A percentile compares a stretch with the other conserved stretches of the same genome.
Conservation (phyloP, 768 basidiomycete species). For the Plicaturopsis crispa region DNA sequence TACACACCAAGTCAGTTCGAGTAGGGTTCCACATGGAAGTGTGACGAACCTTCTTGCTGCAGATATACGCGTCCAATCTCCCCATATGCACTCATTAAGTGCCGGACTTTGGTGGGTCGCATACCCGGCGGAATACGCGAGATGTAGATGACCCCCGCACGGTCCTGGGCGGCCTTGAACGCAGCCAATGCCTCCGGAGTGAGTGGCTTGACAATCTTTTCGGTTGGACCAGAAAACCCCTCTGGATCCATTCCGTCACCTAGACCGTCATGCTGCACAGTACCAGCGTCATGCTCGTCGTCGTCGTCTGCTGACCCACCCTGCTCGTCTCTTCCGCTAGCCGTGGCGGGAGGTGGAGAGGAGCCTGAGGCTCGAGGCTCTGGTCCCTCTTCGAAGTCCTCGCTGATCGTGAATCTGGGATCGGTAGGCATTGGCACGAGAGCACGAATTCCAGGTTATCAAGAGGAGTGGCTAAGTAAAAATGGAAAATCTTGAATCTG, state of each 20-base stretch:
- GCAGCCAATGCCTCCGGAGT: slow-evolving; percentile 68
- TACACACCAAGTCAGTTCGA: slow-evolving; percentile 19
- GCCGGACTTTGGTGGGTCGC: slow-evolving; percentile 93
- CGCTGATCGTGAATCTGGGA: too few species aligned
- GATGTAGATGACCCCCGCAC: slow-evolving; percentile 87
- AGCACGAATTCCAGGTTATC: too few species aligned
- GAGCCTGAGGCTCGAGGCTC: too few species aligned
- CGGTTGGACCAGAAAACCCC: slow-evolving; percentile 48
- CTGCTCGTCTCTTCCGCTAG: too few species aligned
- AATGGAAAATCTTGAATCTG: too few species aligned
- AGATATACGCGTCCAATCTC: slow-evolving; percentile 90
- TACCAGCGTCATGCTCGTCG: slow-evolving; percentile 17
- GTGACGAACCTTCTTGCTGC: slow-evolving; percentile 74
- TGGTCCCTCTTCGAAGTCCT: too few species aligned
- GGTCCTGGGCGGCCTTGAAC: slow-evolving; percentile 66
- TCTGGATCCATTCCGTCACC: slow-evolving; percentile 48
- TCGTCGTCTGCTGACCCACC: too few species aligned
- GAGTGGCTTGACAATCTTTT: slow-evolving; percentile 64
- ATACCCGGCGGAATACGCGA: slow-evolving; percentile 96
- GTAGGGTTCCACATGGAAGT: background rate
- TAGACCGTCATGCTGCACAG: slow-evolving; percentile 17
- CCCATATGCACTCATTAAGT: slow-evolving; percentile 85
- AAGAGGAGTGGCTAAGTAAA: too few species aligned
- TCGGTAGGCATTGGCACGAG: too few species aligned
- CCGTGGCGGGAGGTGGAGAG: too few species aligned